A percentile compares a stretch with the other conserved stretches of the same genome.
Conservation (phyloP, 2,329 filamentous ascomycete species). For the Pleurostoma richardsiae region DNA sequence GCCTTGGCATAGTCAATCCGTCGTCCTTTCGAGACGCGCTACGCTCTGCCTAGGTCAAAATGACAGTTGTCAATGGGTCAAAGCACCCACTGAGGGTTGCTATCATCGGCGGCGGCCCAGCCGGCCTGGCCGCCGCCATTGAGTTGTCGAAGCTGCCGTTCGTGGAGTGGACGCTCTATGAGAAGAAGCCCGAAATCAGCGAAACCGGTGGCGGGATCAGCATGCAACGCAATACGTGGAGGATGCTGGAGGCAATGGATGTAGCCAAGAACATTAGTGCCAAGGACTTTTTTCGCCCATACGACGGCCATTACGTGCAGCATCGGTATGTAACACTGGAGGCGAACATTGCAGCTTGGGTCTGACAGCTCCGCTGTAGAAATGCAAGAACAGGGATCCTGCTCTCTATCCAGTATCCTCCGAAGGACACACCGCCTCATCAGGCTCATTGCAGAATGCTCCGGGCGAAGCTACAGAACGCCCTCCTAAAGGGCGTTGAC, state of each 20-base stretch:
- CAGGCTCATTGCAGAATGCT: slow-evolving; percentile 20
- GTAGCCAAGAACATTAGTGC: slow-evolving; percentile 23
- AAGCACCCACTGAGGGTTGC: slow-evolving; percentile 5
- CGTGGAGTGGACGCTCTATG: slow-evolving; percentile 26
- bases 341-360: too few species aligned
- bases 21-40: too few species aligned
- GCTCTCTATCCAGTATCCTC: slow-evolving; percentile 13
- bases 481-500: slow-evolving; percentile 40
- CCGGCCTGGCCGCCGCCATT: slow-evolving; percentile 18
- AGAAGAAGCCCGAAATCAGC: slow-evolving; percentile 28
- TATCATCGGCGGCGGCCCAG: slow-evolving; percentile 9
- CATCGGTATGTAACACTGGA: neutral
- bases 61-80: too few species aligned
- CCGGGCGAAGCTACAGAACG: slow-evolving; percentile 37
- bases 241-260: slow-evolving; percentile 23
- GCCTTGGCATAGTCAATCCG: too few species aligned
- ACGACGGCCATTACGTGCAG: slow-evolving; percentile 16
- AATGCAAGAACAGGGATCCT: slow-evolving; percentile 25
- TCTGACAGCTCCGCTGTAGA: slow-evolving; percentile 7
- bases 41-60: too few species aligned
- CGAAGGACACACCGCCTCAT: slow-evolving; percentile 15
- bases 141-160: slow-evolving; percentile 19
- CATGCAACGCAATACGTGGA: slow-evolving; percentile 27
- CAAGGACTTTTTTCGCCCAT: slow-evolving; percentile 21
- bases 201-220: slow-evolving; percentile 31